These are phyloP conservation scores for Picea sitchensis DNA, from an alignment of 75 land plant species.

Conservation along the genomic window DNA sequence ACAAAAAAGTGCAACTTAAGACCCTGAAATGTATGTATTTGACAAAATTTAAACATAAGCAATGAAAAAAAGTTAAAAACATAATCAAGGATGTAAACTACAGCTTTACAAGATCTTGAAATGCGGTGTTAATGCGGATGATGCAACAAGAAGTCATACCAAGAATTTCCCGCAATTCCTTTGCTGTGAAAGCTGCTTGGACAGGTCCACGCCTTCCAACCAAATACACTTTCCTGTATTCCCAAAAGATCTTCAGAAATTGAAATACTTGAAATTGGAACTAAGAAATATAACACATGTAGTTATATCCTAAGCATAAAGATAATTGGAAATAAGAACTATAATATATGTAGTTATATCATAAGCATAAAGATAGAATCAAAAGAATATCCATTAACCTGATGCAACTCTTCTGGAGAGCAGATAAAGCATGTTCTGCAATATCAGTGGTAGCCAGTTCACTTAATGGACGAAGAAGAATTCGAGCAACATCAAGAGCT, in stretches of 20 bases:
- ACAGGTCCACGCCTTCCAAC: constrained; percentile 97
- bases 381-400: constrained; percentile 37
- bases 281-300: neutral
- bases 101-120: neutral
- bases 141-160: constrained; percentile 30
- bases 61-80: neutral
- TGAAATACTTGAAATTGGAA: constrained; percentile 1
- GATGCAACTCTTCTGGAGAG: constrained; percentile 67
- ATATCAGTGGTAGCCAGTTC: constrained; percentile 87
- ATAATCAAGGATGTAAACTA: neutral
- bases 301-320: neutral
- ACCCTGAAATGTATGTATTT: neutral
- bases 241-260: constrained; percentile 16
- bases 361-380: neutral
- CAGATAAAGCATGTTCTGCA: constrained; percentile 76
- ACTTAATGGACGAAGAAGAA: constrained; percentile 64
- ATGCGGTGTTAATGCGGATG: neutral
- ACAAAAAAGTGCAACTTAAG: neutral
- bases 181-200: constrained; percentile 98
- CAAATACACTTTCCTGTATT: constrained; percentile 75
- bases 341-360: neutral
- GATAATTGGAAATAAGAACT: neutral
- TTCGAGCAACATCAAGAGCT: constrained; percentile 93
- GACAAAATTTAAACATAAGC: neutral
- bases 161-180: constrained; percentile 92